phyloP scores from a whole-genome alignment of 495 filamentous ascomycete species.

The Talaromyces proteolyticus region DNA sequence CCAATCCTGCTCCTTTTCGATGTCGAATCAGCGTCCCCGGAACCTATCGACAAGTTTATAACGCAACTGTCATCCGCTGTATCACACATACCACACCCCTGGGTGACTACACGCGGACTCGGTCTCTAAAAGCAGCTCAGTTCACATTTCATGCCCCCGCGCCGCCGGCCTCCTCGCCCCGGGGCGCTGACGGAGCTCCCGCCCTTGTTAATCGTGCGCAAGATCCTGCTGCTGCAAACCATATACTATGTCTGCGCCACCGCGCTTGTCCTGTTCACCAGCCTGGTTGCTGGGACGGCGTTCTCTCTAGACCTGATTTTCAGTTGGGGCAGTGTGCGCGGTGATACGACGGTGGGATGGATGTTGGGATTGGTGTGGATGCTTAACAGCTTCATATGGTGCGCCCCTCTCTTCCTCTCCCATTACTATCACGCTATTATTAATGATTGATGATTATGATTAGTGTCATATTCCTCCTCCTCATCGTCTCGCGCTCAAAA shows the following conservation, averaged over 20 bases:
- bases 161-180: conserved; percentile 69
- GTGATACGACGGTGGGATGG: conserved; percentile 91
- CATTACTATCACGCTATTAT: conserved; percentile 2
- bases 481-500: conserved; percentile 81
- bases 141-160: conserved; percentile 58
- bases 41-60: no score
- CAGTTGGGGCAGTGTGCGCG: conserved; percentile 74
- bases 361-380: conserved; percentile 84
- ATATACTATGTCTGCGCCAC: conserved; percentile 75
- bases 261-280: conserved; percentile 80
- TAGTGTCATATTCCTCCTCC: conserved; percentile 65
- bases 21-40: no score
- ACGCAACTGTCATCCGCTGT: no score
- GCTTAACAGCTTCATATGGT: conserved; percentile 72
- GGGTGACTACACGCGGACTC: background rate
- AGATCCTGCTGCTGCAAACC: conserved; percentile 80
- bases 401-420: conserved; percentile 14
- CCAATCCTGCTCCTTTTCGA: no score
- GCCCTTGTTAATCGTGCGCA: conserved; percentile 76
- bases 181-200: conserved; percentile 77
- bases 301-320: conserved; percentile 71
- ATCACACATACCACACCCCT: background rate
- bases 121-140: no score
- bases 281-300: conserved; percentile 68
- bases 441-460: conserved; percentile 5